These are phyloP conservation scores for Oidiodendron maius DNA, from an alignment of 495 filamentous ascomycete genomes.

Conservation along the genomic window DNA sequence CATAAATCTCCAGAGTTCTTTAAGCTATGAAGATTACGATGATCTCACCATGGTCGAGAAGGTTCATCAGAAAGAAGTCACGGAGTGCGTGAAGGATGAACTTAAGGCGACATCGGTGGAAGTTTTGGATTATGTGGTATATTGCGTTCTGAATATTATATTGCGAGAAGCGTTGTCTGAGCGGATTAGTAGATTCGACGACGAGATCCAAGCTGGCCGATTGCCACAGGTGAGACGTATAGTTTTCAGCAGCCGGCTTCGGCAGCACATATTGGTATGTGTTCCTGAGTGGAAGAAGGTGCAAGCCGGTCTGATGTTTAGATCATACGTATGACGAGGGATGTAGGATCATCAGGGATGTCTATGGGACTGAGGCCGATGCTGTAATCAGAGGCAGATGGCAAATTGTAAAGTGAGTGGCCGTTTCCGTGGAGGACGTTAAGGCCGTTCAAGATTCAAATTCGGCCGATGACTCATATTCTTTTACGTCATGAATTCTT, in stretches of 20 bases:
- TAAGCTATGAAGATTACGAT: slow-evolving; percentile 1
- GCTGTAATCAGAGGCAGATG: not conserved
- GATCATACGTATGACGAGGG: slow-evolving; percentile 2
- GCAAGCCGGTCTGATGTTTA: not conserved
- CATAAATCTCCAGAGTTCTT: not conserved
- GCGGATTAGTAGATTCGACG: slow-evolving; percentile 4
- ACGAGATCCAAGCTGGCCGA: not conserved
- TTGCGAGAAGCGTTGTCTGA: not conserved
- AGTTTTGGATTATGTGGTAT: slow-evolving; percentile 5
- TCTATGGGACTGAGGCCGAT: not conserved
- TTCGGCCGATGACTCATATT: not conserved
- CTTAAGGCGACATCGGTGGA: not conserved
- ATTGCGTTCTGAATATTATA: not conserved
- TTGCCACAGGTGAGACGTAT: slow-evolving; percentile 1
- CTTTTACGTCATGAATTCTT: not conserved
- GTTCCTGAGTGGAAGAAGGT: not conserved
- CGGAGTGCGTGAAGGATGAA: not conserved
- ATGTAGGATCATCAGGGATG: not conserved
- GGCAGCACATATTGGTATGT: slow-evolving; percentile 2
- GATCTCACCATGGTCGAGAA: not conserved
- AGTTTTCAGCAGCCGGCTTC: not conserved
- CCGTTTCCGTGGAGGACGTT: not conserved
- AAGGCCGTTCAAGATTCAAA: not conserved
- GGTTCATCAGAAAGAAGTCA: not conserved
- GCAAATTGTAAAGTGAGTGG: slow-evolving; percentile 6